Base-by-base conservation (phyloP, 306 rosid genomes). In the Begonia masoniana region DNA sequence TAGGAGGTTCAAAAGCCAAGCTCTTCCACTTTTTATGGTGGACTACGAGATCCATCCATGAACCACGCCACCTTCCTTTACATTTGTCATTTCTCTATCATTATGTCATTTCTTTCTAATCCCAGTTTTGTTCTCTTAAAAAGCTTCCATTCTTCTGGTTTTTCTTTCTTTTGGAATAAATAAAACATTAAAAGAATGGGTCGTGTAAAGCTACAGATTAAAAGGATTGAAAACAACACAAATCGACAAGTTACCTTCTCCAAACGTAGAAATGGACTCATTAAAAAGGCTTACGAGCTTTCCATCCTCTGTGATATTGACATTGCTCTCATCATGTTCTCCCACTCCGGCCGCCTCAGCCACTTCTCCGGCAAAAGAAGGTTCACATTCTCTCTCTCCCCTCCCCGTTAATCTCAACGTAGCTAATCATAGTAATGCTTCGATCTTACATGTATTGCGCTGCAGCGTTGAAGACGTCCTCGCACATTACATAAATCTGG, bases 401-500 rank as follows among this genome's bases (percentile, higher is more conserved):
- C 43, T 42, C 35, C 42, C 14, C 5, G 39, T 31, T 26, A 31
- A 31, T 31, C 39, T 31, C 39, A 31, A 31, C 39, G 3, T 7
- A 31, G 39, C 39, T 31, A 6, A 31, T 31, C 39, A 31, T 31
- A 7, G 1, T 31, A 7, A 6, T 31, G 1, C 12, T 12, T 36
- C 7, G 3, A 3, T 35, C 12, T 10, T 21, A 23, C 8, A 7
- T n/a, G 48, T 6, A 19, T 23, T 57, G 41, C 12, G 10, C 11
- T 60, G 23, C 80, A 87, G 96, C 78, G 83, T 87, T 23, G 96
- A 87, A 55, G 96, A 87, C 54, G 96, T 87, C 26, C 72, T 87
- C 16, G 78, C 81, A 50, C 96, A 94, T 41, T 87, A 68, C 63
- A 77, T 87, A 50, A 81, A 83, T 71, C 82, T 87, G 58, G 80